Evolutionary conservation across 2,329 filamentous ascomycete genomes (phyloP), one percentile per base, ranked within the genome.

Genomic region (Claviceps capensis): DNA sequence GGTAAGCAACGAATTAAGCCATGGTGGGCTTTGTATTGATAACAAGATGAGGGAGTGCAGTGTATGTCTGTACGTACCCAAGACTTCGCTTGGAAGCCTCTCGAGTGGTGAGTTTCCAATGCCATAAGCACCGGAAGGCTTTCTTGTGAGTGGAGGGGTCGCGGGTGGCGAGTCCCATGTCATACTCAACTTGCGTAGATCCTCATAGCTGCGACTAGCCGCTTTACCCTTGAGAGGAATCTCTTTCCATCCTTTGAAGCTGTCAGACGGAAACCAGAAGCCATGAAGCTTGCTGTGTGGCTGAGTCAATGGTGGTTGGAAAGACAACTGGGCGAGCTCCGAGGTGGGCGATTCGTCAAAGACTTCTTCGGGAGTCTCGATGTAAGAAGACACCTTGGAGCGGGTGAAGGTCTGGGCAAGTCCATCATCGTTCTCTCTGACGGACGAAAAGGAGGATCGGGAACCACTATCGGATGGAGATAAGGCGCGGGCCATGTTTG

Each of bases 81-180:
- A 75, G 57, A 89, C 71, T 67, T 89, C 85, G 49, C 77, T 72
- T 0, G 85, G 85, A 7, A 90, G 73, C 55, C 66, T 77, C 70
- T 89, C 86, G 42, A 90, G 68, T 26, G 75, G 72, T 22, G 83
- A 71, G 22, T 70, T 62, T 52, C 78, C 77, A n/a, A 72, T 66
- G 22, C 65, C 58, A 54, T 65, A 64, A 49, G 53, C 56, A 52
- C 61, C 56, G n/a, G 51, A 42, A 5, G 53, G 50, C 56, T 67
- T 67, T 55, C 64, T 61, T 54, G 65, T 57, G 49, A 62, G 57
- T 60, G 62, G 59, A 52, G 62, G 57, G 58, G 64, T 59, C 30
- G 63, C 55, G 14, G 66, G 58, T 19, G 70, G 67, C 48, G 69
- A 65, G 53, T 73, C 75, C 76, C 77, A 82, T 47, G 75, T 72